Evolutionary conservation across 2,329 filamentous ascomycete species (phyloP), one percentile per base, ranked within the genome.

Genomic region (Alternaria sp.): DNA sequence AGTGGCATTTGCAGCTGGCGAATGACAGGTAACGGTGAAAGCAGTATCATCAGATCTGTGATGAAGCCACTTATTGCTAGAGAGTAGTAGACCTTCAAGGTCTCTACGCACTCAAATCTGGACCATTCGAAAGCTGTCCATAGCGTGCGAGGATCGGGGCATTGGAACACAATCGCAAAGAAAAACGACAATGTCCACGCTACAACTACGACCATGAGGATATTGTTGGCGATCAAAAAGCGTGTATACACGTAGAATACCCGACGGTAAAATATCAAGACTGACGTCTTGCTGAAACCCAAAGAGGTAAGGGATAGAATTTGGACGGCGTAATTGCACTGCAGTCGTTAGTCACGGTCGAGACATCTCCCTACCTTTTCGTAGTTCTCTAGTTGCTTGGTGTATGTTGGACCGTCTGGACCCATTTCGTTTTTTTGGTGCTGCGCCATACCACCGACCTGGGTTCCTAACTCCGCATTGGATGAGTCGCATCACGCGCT

Each of bases 231-330:
- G 29, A 48, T 14, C 9, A 46, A 7, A 10, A 54, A 54, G 1
- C 39, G 26, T 0, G 11, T 6, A 10, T 54, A 46, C 8, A 54
- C 51, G 21, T 34, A 29, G 28, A 54, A 54, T 6, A 54, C 44
- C 14, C 51, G 51, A 41, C 51, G 51, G 24, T 54, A 54, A 23
- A 54, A 54, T n/a, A 21, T 17, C 13, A 54, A 24, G 21, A 54
- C 41, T 5, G 51, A 54, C 2, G n/a, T 13, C 41, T 54, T 54
- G 29, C n/a, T 54, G 26, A 48, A 39, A 6, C 41, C 51, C 11
- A 54, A 6, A 29, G 41, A 54, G 17, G 41, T 7, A 21, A 33
- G 21, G 5, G 40, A 6, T 7, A 44, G 21, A 5, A 44, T 13
- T 28, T 44, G 40, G 13, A 44, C 11, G 10, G 40, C 21, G 17